These are phyloP conservation scores for Kurtzmaniella quercitrusa DNA, from an alignment of 1,139 yeast genomes.

Conservation along the genomic window DNA sequence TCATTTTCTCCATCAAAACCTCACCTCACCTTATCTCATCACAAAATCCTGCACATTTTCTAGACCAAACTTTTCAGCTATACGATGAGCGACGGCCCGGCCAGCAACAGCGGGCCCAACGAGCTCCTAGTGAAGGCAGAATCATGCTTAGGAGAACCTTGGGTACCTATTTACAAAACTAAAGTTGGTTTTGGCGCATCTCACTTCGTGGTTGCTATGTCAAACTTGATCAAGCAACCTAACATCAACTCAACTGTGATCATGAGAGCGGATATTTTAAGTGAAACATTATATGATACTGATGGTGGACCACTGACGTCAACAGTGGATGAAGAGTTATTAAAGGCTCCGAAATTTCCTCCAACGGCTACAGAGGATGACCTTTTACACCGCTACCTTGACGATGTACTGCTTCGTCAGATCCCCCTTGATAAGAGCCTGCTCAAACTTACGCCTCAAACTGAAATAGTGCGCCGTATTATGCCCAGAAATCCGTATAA, in stretches of 20 bases:
- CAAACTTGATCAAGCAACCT: slow-evolving; percentile 77
- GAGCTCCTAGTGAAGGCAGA: slow-evolving; percentile 8
- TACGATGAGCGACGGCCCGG: background rate
- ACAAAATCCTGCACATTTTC: background rate
- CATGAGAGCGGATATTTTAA: slow-evolving; percentile 78
- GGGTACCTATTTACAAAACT: slow-evolving; percentile 57
- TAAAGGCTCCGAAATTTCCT: slow-evolving; percentile 23
- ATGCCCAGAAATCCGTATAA: slow-evolving; percentile 88
- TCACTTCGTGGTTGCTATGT: slow-evolving; percentile 76
- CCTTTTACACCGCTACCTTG: slow-evolving; percentile 45
- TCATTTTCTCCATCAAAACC: too few species aligned
- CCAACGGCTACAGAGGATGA: slow-evolving; percentile 23
- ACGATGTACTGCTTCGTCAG: slow-evolving; percentile 50
- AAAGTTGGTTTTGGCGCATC: slow-evolving; percentile 39
- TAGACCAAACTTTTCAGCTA: background rate
- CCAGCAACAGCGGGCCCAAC: background rate
- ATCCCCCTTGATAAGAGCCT: slow-evolving; percentile 35
- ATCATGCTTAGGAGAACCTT: slow-evolving; percentile 57
- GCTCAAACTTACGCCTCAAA: slow-evolving; percentile 32
- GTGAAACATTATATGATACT: slow-evolving; percentile 46
- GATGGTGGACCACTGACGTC: slow-evolving; percentile 26
- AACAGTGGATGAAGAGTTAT: slow-evolving; percentile 29
- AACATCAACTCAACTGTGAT: slow-evolving; percentile 91
- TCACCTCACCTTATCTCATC: slow-evolving; percentile 1
- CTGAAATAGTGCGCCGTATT: slow-evolving; percentile 68